Conservation (phyloP, 805 yeast genomes). For the Lachancea lanzarotensis region DNA sequence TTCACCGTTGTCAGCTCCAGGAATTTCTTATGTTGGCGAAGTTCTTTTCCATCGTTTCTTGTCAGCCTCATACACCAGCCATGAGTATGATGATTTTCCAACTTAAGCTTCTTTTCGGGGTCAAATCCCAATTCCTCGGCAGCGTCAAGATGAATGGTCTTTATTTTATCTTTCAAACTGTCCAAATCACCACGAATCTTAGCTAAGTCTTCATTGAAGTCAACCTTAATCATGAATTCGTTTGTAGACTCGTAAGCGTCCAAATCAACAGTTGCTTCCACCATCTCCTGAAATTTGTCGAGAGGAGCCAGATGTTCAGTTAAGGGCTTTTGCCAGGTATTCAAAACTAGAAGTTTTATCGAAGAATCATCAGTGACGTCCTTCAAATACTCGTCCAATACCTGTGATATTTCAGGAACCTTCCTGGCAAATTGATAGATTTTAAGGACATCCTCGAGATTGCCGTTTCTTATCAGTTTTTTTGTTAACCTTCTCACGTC, state of each 20-base stretch:
- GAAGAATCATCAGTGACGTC: slow-evolving; percentile 27
- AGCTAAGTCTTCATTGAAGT: slow-evolving; percentile 73
- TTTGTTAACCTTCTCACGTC: slow-evolving; percentile 73
- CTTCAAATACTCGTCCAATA: slow-evolving; percentile 40
- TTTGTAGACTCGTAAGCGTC: slow-evolving; percentile 67
- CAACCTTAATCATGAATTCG: slow-evolving; percentile 82
- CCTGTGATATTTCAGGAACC: slow-evolving; percentile 60
- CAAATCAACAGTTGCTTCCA: slow-evolving; percentile 87
- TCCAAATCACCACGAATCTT: slow-evolving; percentile 55
- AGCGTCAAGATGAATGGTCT: slow-evolving; percentile 51
- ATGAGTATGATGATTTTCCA: slow-evolving; percentile 80
- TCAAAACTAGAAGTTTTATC: slow-evolving; percentile 35
- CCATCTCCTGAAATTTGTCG: slow-evolving; percentile 68
- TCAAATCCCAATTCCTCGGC: slow-evolving; percentile 77
- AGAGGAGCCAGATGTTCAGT: slow-evolving; percentile 45
- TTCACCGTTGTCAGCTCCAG: slow-evolving; percentile 85
- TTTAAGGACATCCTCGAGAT: slow-evolving; percentile 82
- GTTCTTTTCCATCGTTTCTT: slow-evolving; percentile 75
- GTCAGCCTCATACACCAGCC: slow-evolving; percentile 96
- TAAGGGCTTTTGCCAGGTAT: slow-evolving; percentile 56
- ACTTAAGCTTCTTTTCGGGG: slow-evolving; percentile 77
- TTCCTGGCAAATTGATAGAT: slow-evolving; percentile 71
- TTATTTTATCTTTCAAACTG: slow-evolving; percentile 47
- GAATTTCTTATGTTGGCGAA: slow-evolving; percentile 54
- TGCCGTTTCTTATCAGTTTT: slow-evolving; percentile 53